Base-by-base conservation (phyloP, 306 rosid genomes). In the Albizia julibrissin region DNA sequence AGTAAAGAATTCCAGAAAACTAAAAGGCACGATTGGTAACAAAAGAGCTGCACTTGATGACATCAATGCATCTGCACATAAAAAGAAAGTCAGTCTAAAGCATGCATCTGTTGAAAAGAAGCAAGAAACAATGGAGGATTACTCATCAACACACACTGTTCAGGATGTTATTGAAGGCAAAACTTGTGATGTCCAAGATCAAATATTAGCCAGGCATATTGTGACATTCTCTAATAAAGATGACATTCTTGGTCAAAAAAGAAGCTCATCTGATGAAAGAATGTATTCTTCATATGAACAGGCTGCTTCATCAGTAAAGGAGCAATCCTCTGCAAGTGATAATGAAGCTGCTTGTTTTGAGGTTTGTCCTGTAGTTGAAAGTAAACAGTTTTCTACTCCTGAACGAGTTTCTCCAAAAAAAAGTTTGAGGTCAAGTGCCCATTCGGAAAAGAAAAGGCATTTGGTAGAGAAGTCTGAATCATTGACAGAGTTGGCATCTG, bases 191-290 rank as follows among this genome's bases (percentile, higher is more conserved):
- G 74, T 68, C 81, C 88, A 84, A 78, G 71, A 78, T 79, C 87
- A 52, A 50, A 80, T 77, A 49, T 83, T 80, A 5, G 87, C 85
- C 58, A 86, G 80, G 84, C 87, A 83, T 77, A 43, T 10, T 8
- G 93, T 90, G 79, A 91, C 79, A 75, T 89, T 92, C 83, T 86
- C 89, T 29, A 89, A 56, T 34, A 87, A 84, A 81, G 91, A 91
- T 40, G 89, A 81, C 80, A 78, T 88, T 61, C 85, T 88, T 82
- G 86, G 91, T 82, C 90, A 79, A 59, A 84, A 33, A 83, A 80
- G 78, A 73, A 65, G 59, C 33, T 91, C 88, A 76, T 86, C 69
- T 80, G 89, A 88, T 52, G 86, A 87, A 74, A 74, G 79, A 65
- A 62, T 50, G 83, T 85, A 82, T 64, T 78, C 80, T 83, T 85